phyloP scores from a whole-genome alignment of 2,329 filamentous ascomycete species.

The Pleoardoris graminearum region DNA sequence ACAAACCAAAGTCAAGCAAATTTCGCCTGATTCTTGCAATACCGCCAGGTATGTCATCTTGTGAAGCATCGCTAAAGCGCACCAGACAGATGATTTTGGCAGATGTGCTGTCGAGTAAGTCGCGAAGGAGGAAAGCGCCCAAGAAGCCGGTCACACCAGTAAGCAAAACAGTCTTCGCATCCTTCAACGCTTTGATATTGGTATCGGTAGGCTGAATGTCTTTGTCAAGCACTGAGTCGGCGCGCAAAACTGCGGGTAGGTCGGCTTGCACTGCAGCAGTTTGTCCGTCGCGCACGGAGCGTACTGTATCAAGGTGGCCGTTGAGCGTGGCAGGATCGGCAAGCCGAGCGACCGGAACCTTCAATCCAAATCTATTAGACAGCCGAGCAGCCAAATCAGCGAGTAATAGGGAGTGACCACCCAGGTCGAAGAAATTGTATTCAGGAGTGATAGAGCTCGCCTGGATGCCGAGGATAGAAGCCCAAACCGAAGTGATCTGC shows the following conservation, averaged over 20 bases:
- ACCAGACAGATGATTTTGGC: constrained; percentile 74
- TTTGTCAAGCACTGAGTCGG: constrained; percentile 68
- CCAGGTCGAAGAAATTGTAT: constrained; percentile 80
- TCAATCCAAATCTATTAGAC: constrained; percentile 71
- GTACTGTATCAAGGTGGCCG: constrained; percentile 73
- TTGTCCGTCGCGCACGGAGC: constrained; percentile 70
- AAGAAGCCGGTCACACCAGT: constrained; percentile 78
- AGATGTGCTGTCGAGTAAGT: constrained; percentile 68
- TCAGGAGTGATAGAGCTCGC: constrained; percentile 65
- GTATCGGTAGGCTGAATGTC: constrained; percentile 65
- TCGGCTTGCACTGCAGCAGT: constrained; percentile 76
- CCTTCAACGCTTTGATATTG: constrained; percentile 61
- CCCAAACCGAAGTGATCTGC: constrained; percentile 73
- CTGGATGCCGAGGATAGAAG: constrained; percentile 68
- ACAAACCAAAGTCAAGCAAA: constrained; percentile 75
- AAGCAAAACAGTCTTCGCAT: constrained; percentile 70
- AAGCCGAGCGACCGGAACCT: constrained; percentile 70
- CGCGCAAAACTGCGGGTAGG: constrained; percentile 68
- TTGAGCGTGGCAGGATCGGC: constrained; percentile 72
- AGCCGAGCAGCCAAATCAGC: constrained; percentile 74
- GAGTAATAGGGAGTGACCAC: constrained; percentile 77
- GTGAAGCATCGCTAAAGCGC: constrained; percentile 68
- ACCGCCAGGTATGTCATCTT: constrained; percentile 66
- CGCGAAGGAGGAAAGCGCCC: constrained; percentile 72
- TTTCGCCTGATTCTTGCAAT: constrained; percentile 75